Evolutionary conservation across 2,329 filamentous ascomycete species (phyloP).

Genomic region (Microdochium bolleyi): DNA sequence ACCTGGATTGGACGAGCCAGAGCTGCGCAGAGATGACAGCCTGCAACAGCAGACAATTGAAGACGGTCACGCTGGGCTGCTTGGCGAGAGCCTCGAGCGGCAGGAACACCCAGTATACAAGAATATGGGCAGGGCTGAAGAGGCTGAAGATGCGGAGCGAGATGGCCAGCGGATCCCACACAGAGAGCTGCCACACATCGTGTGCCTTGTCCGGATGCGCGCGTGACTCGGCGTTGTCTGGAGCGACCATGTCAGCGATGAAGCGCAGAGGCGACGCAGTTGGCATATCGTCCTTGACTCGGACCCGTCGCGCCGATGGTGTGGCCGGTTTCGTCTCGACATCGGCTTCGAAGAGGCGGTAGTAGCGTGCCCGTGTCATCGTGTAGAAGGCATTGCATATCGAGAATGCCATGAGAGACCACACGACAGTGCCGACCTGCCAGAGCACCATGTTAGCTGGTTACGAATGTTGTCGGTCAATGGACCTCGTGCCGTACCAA

Average conservation of each 20-base stretch:
- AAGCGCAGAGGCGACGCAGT: constrained; percentile 70
- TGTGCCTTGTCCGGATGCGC: constrained; percentile 73
- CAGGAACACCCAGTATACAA: constrained; percentile 83
- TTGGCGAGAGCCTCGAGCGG: constrained; percentile 70
- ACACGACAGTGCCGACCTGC: constrained; percentile 64
- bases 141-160: constrained; percentile 77
- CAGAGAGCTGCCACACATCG: constrained; percentile 89
- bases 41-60: constrained; percentile 74
- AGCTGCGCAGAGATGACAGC: constrained; percentile 70
- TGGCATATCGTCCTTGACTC: constrained; percentile 71
- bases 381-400: constrained; percentile 72
- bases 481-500: constrained; percentile 31
- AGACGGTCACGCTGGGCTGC: constrained; percentile 76
- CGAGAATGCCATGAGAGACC: constrained; percentile 60
- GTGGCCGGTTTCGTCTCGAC: constrained; percentile 72
- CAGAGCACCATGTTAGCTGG: background rate
- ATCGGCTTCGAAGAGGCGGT: constrained; percentile 82
- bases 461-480: background rate
- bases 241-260: constrained; percentile 58
- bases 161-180: constrained; percentile 90
- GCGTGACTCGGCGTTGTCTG: constrained; percentile 68
- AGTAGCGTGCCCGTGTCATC: constrained; percentile 73
- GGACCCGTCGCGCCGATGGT: constrained; percentile 80
- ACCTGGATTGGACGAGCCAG: constrained; percentile 62
- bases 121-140: constrained; percentile 89